Conservation (phyloP, 1,139 yeast genomes). For the Geotrichum candidum region DNA sequence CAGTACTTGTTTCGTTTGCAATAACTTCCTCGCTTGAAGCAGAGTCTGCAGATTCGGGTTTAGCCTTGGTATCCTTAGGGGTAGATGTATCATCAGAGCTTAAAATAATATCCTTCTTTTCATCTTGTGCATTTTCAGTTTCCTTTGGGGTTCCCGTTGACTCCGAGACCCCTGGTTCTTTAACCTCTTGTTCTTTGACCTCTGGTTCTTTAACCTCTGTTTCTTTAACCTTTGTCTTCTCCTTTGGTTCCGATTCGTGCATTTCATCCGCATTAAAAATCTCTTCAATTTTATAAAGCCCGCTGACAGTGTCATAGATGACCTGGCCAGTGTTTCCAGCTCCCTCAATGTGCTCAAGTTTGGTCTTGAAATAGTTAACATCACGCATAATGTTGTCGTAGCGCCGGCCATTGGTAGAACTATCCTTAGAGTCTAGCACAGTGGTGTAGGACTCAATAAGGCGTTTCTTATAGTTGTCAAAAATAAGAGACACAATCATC, state of each 20-base stretch:
- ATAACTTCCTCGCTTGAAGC: not conserved
- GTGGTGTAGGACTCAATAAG: slow-evolving; percentile 51
- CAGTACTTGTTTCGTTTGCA: not conserved
- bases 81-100: not conserved
- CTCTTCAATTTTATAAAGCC: not conserved
- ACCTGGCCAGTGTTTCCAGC: slow-evolving; percentile 57
- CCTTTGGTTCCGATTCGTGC: not conserved
- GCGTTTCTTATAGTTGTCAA: slow-evolving; percentile 53
- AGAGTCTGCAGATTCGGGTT: not conserved
- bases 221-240: not conserved
- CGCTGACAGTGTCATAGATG: not conserved
- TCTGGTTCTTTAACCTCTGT: not conserved
- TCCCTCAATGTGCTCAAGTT: slow-evolving; percentile 54
- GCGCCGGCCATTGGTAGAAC: slow-evolving; percentile 28
- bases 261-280: not conserved
- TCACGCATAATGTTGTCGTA: slow-evolving; percentile 46
- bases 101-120: not conserved
- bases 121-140: not conserved
- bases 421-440: slow-evolving; percentile 39
- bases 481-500: slow-evolving; percentile 36
- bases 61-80: not conserved
- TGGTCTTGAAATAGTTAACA: slow-evolving; percentile 59
- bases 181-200: not conserved
- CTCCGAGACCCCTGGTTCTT: not conserved
- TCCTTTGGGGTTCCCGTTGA: not conserved